A percentile compares a stretch with the other conserved stretches of the same genome.
phyloP scores from a whole-genome alignment of 202 grass and related monocot genomes.

The Schoenoplectus tabernaemontani region DNA sequence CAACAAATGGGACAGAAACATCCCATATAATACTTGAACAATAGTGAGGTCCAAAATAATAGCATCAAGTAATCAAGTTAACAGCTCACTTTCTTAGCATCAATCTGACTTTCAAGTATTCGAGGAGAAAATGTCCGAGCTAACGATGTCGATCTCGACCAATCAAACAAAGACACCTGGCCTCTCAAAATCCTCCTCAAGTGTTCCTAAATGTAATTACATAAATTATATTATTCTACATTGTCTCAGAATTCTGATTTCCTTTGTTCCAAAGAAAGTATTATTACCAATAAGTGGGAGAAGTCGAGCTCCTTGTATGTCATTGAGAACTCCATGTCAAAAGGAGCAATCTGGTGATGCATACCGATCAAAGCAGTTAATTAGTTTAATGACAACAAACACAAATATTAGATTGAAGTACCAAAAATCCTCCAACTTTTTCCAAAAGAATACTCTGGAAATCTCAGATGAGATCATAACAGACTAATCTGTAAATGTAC shows the following conservation, averaged over 20 bases:
- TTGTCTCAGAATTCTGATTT: neutral
- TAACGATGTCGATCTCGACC: neutral
- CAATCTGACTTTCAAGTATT: conserved; percentile 85
- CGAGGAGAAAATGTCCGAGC: conserved; percentile 73
- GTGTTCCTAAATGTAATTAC: conserved; percentile 62
- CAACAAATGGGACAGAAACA: neutral
- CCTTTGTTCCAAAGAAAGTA: conserved; percentile 22
- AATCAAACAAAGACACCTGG: conserved; percentile 96
- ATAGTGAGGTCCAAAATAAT: conserved; percentile 10
- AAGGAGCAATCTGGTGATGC: conserved; percentile 71
- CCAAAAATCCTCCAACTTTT: no score
- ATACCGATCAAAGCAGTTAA: conserved; percentile 1
- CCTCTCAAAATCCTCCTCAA: conserved; percentile 98
- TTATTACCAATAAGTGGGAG: conserved; percentile 86
- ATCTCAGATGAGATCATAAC: neutral
- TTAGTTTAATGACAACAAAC: no score
- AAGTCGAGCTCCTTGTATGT: conserved; percentile 98
- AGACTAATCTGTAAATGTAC: neutral
- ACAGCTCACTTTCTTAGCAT: conserved; percentile 78
- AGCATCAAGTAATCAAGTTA: conserved; percentile 3
- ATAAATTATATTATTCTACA: conserved; percentile 11
- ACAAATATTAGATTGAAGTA: no score
- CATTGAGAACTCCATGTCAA: conserved; percentile 89
- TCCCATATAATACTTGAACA: conserved; percentile 10
- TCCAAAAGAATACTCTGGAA: no score